Base-by-base conservation (phyloP, 345 rosid genomes). In the Gossypium rotundifolium region DNA sequence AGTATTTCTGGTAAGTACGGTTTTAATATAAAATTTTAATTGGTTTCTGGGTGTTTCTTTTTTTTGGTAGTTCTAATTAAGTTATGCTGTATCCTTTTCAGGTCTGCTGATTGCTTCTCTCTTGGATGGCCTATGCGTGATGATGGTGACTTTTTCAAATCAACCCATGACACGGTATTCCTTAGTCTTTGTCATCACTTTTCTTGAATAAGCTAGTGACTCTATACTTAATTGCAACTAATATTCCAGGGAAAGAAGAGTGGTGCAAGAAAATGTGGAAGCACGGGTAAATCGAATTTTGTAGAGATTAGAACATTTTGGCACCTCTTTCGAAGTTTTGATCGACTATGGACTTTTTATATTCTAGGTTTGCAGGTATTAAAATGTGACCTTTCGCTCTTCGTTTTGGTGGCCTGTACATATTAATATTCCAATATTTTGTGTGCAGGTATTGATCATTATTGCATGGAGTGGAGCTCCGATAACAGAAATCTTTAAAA, bases 81-180 rank as follows among this genome's bases (percentile, higher is more conserved):
- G 74, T 82, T 60, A 57, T 70, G 40, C 71, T 75, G 60, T 73
- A 48, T 79, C 17, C 25, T 65, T 60, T 79, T 72, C 80, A 93
- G 97, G 99, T 87, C 93, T 70, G 64, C 94, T 53, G 93, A 91
- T 68, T 95, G 98, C 89, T 95, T 95, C 85, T 87, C 99, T 81
- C 97, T 95, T 79, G 99, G 98, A 79, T 95, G 99, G 97, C 98
- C 99, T 44, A 95, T 95, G 99, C 98, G 99, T 73, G 99, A 95
- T 77, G 98, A 95, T 81, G 98, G 98, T n/a, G 88, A 85, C 51
- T 85, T 95, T 79, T 95, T 95, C 82, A 93, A 81, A 79, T 90
- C 99, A 79, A 95, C 94, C 27, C 84, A 82, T 66, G 88, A 87
- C 72, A 74, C 7, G 83, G 75, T 67, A 76, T 62, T 79, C 70